Base-by-base conservation (phyloP, 2,329 filamentous ascomycete species). In the Aspergillus cejpii region DNA sequence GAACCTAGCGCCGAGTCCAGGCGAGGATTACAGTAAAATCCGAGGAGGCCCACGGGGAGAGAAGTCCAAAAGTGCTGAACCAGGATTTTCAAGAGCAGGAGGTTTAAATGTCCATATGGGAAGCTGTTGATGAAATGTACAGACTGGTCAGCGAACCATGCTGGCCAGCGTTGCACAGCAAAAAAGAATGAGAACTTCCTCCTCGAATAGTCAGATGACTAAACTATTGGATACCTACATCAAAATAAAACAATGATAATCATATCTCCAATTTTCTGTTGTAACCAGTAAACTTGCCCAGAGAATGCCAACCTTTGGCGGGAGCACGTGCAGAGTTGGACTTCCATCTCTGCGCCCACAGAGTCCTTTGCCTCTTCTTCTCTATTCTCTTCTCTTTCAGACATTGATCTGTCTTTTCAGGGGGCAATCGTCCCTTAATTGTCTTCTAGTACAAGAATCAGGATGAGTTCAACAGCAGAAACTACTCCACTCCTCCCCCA, bases 401-500 rank as follows among this genome's bases (percentile, higher is more conserved):
- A 28, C 38, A 34, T 43, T 44, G 24, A 14, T 31, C 47, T 44
- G 44, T 49, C 45, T 24, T 39, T 51, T 27, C 44, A 53, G 52
- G 50, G 53, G 50, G 53, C 48, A 42, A 43, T 47, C 43, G 43
- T 44, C 47, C 20, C 19, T 39, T 53, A 40, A 52, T 42, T 23
- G 12, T 33, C 21, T 34, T 46, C 29, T 20, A 42, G 41, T 41
- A 29, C 44, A 41, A 27, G 10, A 43, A 24, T 42, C 44, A 55
- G 37, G 36, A 68, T 68, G 65, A 51, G 67, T 49, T 64, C 69
- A 10, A 55, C 62, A 39, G 58, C 59, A 52, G 71, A 73, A 59
- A 61, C 62, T 37, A 62, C 70, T 21, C 69, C 70, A 17, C 61
- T 73, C 31, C 61, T 73, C 39, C 64, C 65, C 29, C 60, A 63